Base-by-base conservation (phyloP, 2,329 filamentous ascomycete species). In the Cladosporium colombiae region DNA sequence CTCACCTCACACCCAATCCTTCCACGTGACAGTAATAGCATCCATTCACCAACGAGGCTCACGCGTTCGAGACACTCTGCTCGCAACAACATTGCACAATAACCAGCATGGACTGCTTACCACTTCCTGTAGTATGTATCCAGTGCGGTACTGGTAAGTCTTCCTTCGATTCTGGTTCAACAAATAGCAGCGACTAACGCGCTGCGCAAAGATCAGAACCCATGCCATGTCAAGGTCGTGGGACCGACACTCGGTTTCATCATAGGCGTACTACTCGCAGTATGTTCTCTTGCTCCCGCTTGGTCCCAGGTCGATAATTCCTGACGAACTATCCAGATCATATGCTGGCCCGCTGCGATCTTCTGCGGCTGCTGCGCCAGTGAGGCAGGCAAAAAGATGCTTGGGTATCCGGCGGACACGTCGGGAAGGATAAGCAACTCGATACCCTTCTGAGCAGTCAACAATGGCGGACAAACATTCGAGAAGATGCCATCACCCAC, bases 321-420 rank as follows among this genome's bases (percentile, higher is more conserved):
- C 56, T 59, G 56, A 59, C 40, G 33, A n/a, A 59, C 3, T 4
- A 10, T 46, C 8, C 29, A 66, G 64, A 69, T 78, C 33, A 67
- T 78, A 14, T 78, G 76, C 68, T 78, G 76, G 76, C 76, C 76
- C 13, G 76, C 76, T 18, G 72, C 76, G 5, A 68, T 78, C 7
- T 71, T 78, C 65, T 78, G 76, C 64, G 74, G 76, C 31, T 78
- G 76, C 69, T 77, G 76, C 60, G 71, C 72, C 6, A 78, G 75
- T 11, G 75, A 78, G 35, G 69, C 74, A 10, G 76, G 76, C 35
- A 78, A 78, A 68, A 75, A 66, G 63, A 72, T 74, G 70, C 72
- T 78, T 10, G 75, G 72, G 44, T 71, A 72, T 11, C 76, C 76
- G 8, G 75, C 70, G 37, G 76, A 78, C 61, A 71, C 70, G 2